phyloP scores from a whole-genome alignment of 2,329 filamentous ascomycete species.

The Parastagonospora avenae region DNA sequence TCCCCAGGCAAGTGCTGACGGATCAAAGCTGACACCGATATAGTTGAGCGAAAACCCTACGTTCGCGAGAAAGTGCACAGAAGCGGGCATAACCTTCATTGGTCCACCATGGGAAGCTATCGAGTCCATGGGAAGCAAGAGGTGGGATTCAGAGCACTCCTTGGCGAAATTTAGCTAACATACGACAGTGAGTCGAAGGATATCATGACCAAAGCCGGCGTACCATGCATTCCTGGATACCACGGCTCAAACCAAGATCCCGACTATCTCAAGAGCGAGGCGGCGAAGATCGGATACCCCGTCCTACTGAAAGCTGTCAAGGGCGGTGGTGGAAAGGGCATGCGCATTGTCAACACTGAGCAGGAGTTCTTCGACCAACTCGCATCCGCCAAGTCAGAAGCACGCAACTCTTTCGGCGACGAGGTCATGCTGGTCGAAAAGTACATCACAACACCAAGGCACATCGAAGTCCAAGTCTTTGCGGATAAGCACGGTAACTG shows the following conservation, averaged over 20 bases:
- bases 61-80: slow-evolving; percentile 86
- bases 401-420: slow-evolving; percentile 67
- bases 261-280: slow-evolving; percentile 67
- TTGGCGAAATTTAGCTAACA: not conserved
- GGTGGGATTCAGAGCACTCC: slow-evolving; percentile 46
- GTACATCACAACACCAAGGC: slow-evolving; percentile 69
- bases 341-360: slow-evolving; percentile 65
- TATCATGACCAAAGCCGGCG: slow-evolving; percentile 94
- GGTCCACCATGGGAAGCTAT: slow-evolving; percentile 82
- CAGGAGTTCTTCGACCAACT: slow-evolving; percentile 66
- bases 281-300: slow-evolving; percentile 71
- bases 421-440: slow-evolving; percentile 72
- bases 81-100: slow-evolving; percentile 92
- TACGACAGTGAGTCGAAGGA: slow-evolving; percentile 74
- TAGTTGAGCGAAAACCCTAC: slow-evolving; percentile 84
- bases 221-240: slow-evolving; percentile 95
- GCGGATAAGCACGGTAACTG: slow-evolving; percentile 69
- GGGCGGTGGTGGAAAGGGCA: slow-evolving; percentile 70
- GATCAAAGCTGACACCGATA: slow-evolving; percentile 12
- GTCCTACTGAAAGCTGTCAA: slow-evolving; percentile 71
- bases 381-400: slow-evolving; percentile 67
- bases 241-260: slow-evolving; percentile 83
- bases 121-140: slow-evolving; percentile 89
- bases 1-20: not conserved
- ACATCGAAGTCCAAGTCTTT: slow-evolving; percentile 72